Base-by-base conservation (phyloP, 345 rosid genomes). In the Microthlaspi erraticum region DNA sequence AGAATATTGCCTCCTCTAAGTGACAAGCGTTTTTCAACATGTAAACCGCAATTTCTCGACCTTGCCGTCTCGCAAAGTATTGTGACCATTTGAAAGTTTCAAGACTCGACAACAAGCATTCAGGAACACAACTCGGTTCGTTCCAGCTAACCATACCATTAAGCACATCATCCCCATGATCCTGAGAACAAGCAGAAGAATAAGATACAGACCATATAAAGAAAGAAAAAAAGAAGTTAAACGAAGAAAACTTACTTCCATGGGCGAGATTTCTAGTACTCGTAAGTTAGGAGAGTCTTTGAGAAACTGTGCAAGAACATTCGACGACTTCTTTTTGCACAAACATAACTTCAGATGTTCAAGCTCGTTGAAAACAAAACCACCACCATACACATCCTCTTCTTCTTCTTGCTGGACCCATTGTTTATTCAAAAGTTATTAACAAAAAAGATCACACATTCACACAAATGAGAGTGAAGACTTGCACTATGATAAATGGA, bases 221-320 rank as follows among this genome's bases (percentile, higher is more conserved):
- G n/a, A n/a, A n/a, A n/a, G n/a, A n/a, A n/a, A n/a, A n/a, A n/a
- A n/a, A n/a, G n/a, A n/a, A n/a, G n/a, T n/a, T n/a, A n/a, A n/a
- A n/a, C n/a, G n/a, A n/a, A 20, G 6, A 19, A 10, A 59, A n/a
- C 49, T 59, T 39, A 59, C 64, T 7, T 39, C 17, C 8, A 23
- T 0, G 8, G 0, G 2, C 1, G 18, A 41, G 49, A 60, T 5
- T 34, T 41, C 13, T 23, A 41, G 2, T 17, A 41, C 50, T 41
- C 50, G 50, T n/a, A 60, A 60, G 1, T 60, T 60, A n/a, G 65
- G 65, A 23, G 65, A 60, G n/a, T 26, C n/a, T 5, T 43, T 29
- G 10, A 43, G 39, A 1, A 61, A 9, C 2, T 42, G 3, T 26
- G 6, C 1, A 26, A 43, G 39, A 26, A 29, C 14, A 9, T 43